Conservation (phyloP, 192 early-diverging fungal species). For the Coemansia sp. region DNA sequence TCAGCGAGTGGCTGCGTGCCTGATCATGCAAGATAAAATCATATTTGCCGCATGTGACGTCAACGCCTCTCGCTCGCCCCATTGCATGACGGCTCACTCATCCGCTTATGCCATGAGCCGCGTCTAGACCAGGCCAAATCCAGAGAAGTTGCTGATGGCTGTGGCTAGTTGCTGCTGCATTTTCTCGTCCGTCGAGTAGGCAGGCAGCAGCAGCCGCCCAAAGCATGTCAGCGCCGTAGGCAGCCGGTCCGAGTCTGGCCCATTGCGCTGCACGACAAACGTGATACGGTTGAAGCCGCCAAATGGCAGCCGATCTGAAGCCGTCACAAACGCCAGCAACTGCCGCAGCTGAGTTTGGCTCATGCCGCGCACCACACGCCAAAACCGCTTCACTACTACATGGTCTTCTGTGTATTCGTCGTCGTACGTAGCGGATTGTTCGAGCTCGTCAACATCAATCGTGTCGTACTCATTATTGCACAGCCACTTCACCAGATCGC, state of each 20-base stretch:
- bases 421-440: slow-evolving; percentile 74
- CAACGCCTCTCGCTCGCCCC: background rate
- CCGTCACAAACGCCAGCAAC: slow-evolving; percentile 88
- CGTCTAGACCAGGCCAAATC: slow-evolving; percentile 85
- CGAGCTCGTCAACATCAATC: slow-evolving; percentile 71
- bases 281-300: slow-evolving; percentile 74
- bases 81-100: background rate
- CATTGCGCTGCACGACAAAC: slow-evolving; percentile 96
- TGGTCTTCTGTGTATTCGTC: slow-evolving; percentile 76
- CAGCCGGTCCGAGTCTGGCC: slow-evolving; percentile 81
- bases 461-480: slow-evolving; percentile 58
- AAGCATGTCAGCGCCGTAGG: slow-evolving; percentile 94
- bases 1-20: background rate
- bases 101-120: background rate
- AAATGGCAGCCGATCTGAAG: slow-evolving; percentile 84
- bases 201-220: slow-evolving; percentile 81
- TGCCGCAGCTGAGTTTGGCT: slow-evolving; percentile 63
- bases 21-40: background rate
- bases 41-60: background rate
- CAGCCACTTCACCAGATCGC: slow-evolving; percentile 74
- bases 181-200: slow-evolving; percentile 72
- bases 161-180: slow-evolving; percentile 73
- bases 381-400: slow-evolving; percentile 71
- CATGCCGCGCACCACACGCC: slow-evolving; percentile 74
- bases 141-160: slow-evolving; percentile 89